phyloP scores from a whole-genome alignment of 805 yeast genomes.

The Candida peoriensis region DNA sequence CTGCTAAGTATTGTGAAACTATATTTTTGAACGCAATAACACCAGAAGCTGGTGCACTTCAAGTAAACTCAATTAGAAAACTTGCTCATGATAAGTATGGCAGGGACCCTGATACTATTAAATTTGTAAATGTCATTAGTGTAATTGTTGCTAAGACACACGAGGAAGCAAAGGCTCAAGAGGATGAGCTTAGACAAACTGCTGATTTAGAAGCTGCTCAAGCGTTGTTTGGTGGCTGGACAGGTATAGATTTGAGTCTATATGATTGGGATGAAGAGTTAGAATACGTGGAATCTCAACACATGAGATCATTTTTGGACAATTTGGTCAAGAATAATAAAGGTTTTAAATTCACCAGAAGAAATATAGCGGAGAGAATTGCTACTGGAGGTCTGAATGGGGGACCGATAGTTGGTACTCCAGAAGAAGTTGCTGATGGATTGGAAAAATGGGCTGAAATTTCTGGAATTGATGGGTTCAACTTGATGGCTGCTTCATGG shows the following conservation, averaged over 20 bases:
- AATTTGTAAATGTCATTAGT: slow-evolving; percentile 30
- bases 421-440: slow-evolving; percentile 33
- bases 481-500: slow-evolving; percentile 31
- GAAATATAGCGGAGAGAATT: slow-evolving; percentile 22
- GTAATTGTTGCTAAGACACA: slow-evolving; percentile 33
- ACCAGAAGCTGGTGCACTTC: slow-evolving; percentile 26
- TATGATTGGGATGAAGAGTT: slow-evolving; percentile 28
- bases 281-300: slow-evolving; percentile 24
- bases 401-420: slow-evolving; percentile 30
- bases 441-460: slow-evolving; percentile 34
- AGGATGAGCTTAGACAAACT: slow-evolving; percentile 22
- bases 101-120: slow-evolving; percentile 30
- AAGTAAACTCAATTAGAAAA: slow-evolving; percentile 29
- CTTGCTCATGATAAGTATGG: slow-evolving; percentile 27
- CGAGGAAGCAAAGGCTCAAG: slow-evolving; percentile 33
- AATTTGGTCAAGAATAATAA: slow-evolving; percentile 25
- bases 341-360: slow-evolving; percentile 19
- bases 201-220: slow-evolving; percentile 35
- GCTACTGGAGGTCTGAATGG: slow-evolving; percentile 21
- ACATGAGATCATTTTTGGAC: background rate
- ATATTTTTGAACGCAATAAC: slow-evolving; percentile 17
- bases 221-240: slow-evolving; percentile 36
- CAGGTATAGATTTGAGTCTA: slow-evolving; percentile 33
- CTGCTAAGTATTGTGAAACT: slow-evolving; percentile 14
- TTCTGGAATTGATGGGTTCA: slow-evolving; percentile 38